Percentiles rank a stretch among this genome's conserved stretches.
phyloP scores from a whole-genome alignment of 306 rosid species.

The Hippophae gyantsensis region DNA sequence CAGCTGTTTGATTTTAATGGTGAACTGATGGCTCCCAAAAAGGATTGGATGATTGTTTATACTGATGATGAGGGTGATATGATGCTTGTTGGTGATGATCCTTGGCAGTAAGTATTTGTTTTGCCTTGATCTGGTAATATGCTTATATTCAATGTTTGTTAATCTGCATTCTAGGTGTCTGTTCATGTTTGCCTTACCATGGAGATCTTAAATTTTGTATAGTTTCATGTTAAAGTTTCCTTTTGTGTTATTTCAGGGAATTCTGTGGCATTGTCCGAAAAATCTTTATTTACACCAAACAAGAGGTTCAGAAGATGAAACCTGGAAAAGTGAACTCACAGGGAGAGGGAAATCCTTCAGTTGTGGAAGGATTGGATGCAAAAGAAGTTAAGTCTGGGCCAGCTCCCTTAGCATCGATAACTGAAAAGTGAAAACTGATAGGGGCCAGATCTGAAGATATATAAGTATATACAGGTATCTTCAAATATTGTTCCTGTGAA shows the following conservation, averaged over 20 bases:
- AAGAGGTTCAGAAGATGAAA: conserved; percentile 86
- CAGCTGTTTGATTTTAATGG: conserved; percentile 74
- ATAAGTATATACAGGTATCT: no score
- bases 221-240: conserved; percentile 1
- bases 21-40: conserved; percentile 51
- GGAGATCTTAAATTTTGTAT: neutral
- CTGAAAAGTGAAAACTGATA: no score
- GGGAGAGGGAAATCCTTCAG: no score
- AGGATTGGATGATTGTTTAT: conserved; percentile 79
- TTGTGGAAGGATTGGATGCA: no score
- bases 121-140: neutral
- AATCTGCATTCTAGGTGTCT: neutral
- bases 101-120: conserved; percentile 75
- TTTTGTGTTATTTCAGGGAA: conserved; percentile 38
- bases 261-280: conserved; percentile 89
- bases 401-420: no score
- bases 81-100: conserved; percentile 99
- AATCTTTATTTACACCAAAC: conserved; percentile 74
- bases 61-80: conserved; percentile 90
- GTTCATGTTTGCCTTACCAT: conserved; percentile 4
- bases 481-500: no score
- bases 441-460: no score
- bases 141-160: neutral
- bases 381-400: no score
- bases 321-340: no score